Conservation (phyloP, 495 filamentous ascomycete species). For the Mytilinidion resinicola region DNA sequence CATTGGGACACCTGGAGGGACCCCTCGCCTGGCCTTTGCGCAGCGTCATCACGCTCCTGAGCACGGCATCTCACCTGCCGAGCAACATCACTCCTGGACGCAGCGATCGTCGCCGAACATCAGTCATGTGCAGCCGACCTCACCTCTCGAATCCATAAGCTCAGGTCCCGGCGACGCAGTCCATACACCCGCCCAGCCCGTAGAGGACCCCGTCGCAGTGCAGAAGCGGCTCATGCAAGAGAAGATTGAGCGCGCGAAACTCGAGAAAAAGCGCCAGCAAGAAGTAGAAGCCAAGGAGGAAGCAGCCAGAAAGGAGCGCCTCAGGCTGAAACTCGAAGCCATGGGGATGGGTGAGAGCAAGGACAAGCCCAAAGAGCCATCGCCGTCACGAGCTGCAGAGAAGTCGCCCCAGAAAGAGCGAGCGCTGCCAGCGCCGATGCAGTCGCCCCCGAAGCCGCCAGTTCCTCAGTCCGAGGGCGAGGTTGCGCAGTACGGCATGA, state of each 20-base stretch:
- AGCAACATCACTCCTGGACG: slow-evolving; percentile 23
- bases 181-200: slow-evolving; percentile 24
- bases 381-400: slow-evolving; percentile 9
- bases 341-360: slow-evolving; percentile 63
- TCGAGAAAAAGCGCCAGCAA: slow-evolving; percentile 67
- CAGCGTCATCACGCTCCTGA: background rate
- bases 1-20: slow-evolving; percentile 27
- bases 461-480: slow-evolving; percentile 28
- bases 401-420: slow-evolving; percentile 22
- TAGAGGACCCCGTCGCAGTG: slow-evolving; percentile 44
- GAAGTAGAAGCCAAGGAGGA: slow-evolving; percentile 81
- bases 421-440: slow-evolving; percentile 21
- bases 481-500: slow-evolving; percentile 32
- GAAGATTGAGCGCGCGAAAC: slow-evolving; percentile 49
- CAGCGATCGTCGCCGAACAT: slow-evolving; percentile 27
- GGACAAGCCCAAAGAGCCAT: slow-evolving; percentile 24
- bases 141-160: slow-evolving; percentile 21
- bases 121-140: slow-evolving; percentile 19
- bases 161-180: slow-evolving; percentile 28
- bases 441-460: slow-evolving; percentile 27
- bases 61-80: slow-evolving; percentile 10
- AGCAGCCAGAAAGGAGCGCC: slow-evolving; percentile 70
- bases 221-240: slow-evolving; percentile 87
- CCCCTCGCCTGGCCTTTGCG: slow-evolving; percentile 9
- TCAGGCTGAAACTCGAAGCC: slow-evolving; percentile 73